Percentiles rank a stretch among this genome's conserved stretches.
phyloP scores from a whole-genome alignment of 257 asterid genomes.

The Solanum etuberosum region DNA sequence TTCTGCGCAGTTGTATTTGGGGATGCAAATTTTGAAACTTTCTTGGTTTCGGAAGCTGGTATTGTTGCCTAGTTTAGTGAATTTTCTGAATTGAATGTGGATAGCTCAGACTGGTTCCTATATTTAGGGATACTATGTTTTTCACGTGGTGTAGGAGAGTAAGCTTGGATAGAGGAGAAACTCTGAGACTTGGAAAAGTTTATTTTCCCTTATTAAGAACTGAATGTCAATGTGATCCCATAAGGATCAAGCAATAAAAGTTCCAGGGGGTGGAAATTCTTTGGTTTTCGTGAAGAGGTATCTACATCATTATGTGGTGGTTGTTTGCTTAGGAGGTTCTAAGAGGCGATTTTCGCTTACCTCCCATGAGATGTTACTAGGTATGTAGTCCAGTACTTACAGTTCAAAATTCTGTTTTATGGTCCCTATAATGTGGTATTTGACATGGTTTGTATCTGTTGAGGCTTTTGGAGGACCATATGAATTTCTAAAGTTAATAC shows the following conservation, averaged over 20 bases:
- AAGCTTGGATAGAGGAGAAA: neutral
- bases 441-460: neutral
- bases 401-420: neutral
- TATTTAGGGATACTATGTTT: neutral
- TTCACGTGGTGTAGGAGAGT: neutral
- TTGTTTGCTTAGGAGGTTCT: neutral
- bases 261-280: neutral
- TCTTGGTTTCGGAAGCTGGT: neutral
- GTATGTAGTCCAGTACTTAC: neutral
- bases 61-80: neutral
- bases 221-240: neutral
- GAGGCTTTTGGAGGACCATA: neutral
- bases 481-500: neutral
- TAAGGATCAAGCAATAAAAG: neutral
- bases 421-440: neutral
- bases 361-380: neutral
- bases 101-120: neutral
- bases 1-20: neutral
- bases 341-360: neutral
- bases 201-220: neutral
- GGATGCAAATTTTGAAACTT: neutral
- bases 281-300: neutral
- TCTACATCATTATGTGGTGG: neutral
- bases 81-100: neutral
- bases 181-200: neutral